These are phyloP conservation scores for Citrus unshiu DNA, from an alignment of 345 rosid genomes.

Conservation along the genomic window DNA sequence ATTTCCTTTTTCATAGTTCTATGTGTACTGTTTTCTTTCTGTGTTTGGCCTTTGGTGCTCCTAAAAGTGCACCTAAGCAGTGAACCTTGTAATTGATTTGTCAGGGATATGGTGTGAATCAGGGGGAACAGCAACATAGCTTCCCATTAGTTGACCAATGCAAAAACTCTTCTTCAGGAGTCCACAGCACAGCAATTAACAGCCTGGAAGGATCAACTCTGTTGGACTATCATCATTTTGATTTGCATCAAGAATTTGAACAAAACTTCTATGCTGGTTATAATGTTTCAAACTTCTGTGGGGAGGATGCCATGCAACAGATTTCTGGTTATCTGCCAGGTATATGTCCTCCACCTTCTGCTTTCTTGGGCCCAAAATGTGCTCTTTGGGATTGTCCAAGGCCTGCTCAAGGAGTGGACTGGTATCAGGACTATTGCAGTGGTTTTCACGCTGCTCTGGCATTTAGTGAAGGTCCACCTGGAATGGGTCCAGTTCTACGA, in stretches of 20 bases:
- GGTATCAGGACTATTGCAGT: slow-evolving; percentile 92
- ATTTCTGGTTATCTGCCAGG: slow-evolving; percentile 57
- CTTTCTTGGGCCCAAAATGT: slow-evolving; percentile 95
- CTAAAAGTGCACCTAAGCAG: slow-evolving; percentile 10
- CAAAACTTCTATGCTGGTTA: slow-evolving; percentile 52
- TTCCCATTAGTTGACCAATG: slow-evolving; percentile 49
- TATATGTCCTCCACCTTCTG: slow-evolving; percentile 82
- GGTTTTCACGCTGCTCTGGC: slow-evolving; percentile 87
- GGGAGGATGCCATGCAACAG: slow-evolving; percentile 52
- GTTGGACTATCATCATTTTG: slow-evolving; percentile 64
- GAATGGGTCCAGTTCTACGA: slow-evolving; percentile 82
- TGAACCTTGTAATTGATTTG: slow-evolving; percentile 13
- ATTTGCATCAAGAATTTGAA: slow-evolving; percentile 64
- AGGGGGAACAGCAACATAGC: slow-evolving; percentile 52
- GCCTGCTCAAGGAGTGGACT: slow-evolving; percentile 84
- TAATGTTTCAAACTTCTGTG: slow-evolving; percentile 39
- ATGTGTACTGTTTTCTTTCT: neutral
- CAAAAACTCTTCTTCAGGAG: slow-evolving; percentile 48
- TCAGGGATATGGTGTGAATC: slow-evolving; percentile 57
- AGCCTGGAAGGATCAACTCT: slow-evolving; percentile 42
- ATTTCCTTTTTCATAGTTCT: neutral
- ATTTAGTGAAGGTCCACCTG: slow-evolving; percentile 88
- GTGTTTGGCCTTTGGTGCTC: neutral
- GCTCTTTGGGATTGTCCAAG: slow-evolving; percentile 99
- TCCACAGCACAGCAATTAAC: slow-evolving; percentile 24